Percentiles rank a stretch among this genome's conserved stretches.
These are phyloP conservation scores for Alloteropsis semialata DNA, from an alignment of 176 grass and related monocot genomes.

Conservation along the genomic window DNA sequence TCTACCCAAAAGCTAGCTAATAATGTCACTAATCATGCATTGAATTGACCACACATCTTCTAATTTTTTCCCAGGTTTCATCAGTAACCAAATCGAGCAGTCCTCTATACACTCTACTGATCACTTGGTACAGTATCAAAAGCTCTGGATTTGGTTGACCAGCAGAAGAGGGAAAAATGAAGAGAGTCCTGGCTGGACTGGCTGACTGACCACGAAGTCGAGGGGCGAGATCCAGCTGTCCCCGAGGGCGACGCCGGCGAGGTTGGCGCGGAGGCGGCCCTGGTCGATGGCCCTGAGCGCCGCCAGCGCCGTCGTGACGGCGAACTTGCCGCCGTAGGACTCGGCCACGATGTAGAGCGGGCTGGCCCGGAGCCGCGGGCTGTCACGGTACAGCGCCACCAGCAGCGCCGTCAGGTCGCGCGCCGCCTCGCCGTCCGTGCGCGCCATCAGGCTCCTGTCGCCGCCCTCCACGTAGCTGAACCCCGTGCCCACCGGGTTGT, in stretches of 20 bases:
- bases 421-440: slow-evolving; percentile 64
- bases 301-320: slow-evolving; percentile 60
- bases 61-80: too few species aligned
- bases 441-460: slow-evolving; percentile 42
- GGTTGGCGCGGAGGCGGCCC: slow-evolving; percentile 36
- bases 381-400: slow-evolving; percentile 35
- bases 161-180: too few species aligned
- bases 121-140: too few species aligned
- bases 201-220: slow-evolving; percentile 66
- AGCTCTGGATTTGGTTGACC: too few species aligned
- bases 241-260: slow-evolving; percentile 73
- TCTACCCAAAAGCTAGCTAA: too few species aligned
- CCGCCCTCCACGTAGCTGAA: slow-evolving; percentile 83
- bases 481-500: slow-evolving; percentile 87
- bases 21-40: too few species aligned
- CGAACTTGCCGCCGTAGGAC: slow-evolving; percentile 97
- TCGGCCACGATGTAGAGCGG: slow-evolving; percentile 88
- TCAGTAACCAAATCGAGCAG: too few species aligned
- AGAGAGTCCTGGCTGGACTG: too few species aligned
- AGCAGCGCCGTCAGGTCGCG: slow-evolving; percentile 70
- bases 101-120: too few species aligned
- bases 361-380: slow-evolving; percentile 31
- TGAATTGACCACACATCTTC: too few species aligned
- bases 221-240: slow-evolving; percentile 92
- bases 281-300: slow-evolving; percentile 51